Evolutionary conservation across 768 basidiomycete species (phyloP), one percentile per base, ranked within the genome.

Genomic region (Tricholoma terreum): DNA sequence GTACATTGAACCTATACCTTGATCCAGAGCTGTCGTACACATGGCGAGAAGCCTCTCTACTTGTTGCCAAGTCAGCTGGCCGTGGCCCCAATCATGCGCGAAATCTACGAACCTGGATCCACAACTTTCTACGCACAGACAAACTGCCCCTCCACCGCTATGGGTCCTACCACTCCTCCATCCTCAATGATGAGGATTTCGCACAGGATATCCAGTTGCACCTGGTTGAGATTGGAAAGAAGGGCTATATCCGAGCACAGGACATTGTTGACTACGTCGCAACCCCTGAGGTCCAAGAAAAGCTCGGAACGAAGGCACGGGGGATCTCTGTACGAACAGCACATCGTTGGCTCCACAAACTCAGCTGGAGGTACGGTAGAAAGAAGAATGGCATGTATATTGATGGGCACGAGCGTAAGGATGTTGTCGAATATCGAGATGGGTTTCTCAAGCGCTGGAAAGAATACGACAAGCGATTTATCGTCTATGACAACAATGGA

Each of bases 1-100:
- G 63, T 3, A 65, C 66, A 7, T 38, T 75, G n/a, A 74, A 73
- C 59, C 54, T 77, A 1, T 74, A 73, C 54, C 66, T 77, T 11
- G 68, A 75, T 51, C 50, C 65, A 0, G 56, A 67, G 12, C 53
- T 73, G 1, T 61, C 61, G 0, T 75, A 66, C 46, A 63, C 73
- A 10, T 75, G 73, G 73, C 50, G 63, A 8, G 45, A 73, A 27
- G 65, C 72, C 11, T 77, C 73, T 2, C 17, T 70, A 45, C 19
- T 73, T 57, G 62, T 62, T 3, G 58, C 74, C 36, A 71, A 65
- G 54, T 55, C 67, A 19, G 56, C 59, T 19, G 70, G 70, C 2
- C 60, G 65, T 48, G 67, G 69, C 7, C 21, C 55, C 7, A 61
- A 62, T 4, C 68, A 68, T 61, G 73, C 70, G 24, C 62, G 59